Percentiles rank a stretch among this genome's conserved stretches.
These are phyloP conservation scores for Tylopilus cervinicoccineus DNA, from an alignment of 768 basidiomycete species.

Conservation along the genomic window DNA sequence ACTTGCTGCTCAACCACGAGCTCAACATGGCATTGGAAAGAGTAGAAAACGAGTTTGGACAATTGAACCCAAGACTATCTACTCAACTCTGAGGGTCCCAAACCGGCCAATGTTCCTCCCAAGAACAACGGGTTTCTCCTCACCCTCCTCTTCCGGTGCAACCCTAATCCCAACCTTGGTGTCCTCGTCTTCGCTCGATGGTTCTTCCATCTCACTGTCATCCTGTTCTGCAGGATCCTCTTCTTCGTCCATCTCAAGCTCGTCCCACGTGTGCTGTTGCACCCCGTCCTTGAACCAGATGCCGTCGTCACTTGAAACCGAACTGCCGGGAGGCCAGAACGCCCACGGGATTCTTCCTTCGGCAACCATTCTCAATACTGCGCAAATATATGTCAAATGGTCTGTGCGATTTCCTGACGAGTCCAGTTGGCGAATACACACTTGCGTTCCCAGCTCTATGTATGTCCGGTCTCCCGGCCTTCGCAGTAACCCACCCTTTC, in stretches of 20 bases:
- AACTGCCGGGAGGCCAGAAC: conserved; percentile 69
- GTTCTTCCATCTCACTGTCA: conserved; percentile 12
- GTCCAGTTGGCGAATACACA: conserved; percentile 39
- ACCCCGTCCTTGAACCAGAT: conserved; percentile 51
- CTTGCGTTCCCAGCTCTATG: conserved; percentile 88
- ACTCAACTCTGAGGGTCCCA: conserved; percentile 27
- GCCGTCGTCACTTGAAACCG: conserved; percentile 37
- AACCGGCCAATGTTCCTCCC: conserved; percentile 24
- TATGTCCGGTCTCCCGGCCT: conserved; percentile 84
- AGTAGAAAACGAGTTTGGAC: conserved; percentile 4
- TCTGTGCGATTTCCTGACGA: background rate
- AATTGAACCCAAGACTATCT: conserved; percentile 15
- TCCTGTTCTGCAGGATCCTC: conserved; percentile 28
- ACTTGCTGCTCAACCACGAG: conserved; percentile 31
- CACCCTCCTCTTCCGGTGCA: conserved; percentile 17
- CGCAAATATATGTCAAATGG: background rate
- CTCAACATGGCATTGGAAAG: conserved; percentile 17
- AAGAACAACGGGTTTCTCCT: background rate
- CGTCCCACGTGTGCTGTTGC: conserved; percentile 21
- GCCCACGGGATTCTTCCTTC: conserved; percentile 82
- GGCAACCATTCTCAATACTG: conserved; percentile 79
- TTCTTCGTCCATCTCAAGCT: conserved; percentile 28
- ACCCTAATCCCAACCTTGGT: background rate
- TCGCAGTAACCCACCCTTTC: conserved; percentile 87
- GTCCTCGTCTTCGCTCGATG: conserved; percentile 11